Evolutionary conservation across 768 basidiomycete species (phyloP), one percentile per base, ranked within the genome.

Genomic region (Saitozyma sp.): DNA sequence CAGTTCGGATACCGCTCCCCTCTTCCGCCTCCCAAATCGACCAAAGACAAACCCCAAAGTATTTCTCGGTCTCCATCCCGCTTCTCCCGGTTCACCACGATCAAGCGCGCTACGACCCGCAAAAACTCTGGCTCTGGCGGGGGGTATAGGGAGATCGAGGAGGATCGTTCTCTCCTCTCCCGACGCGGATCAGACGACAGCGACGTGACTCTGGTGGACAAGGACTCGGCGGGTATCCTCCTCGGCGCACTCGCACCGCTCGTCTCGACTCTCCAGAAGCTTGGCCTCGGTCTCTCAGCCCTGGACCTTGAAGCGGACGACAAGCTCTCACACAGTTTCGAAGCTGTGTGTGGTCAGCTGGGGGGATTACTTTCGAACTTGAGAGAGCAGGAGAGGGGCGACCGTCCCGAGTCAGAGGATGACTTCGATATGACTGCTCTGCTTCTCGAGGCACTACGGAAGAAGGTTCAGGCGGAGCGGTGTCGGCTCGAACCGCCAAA

Each of bases 391-490:
- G 50, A 56, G 37, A 13, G 58, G 16, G 60, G 40, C 5, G 65
- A 67, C 29, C 37, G 51, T 19, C 5, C 29, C 29, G 38, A 3
- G 51, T 17, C 38, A 8, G 51, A 62, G 13, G 48, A 58, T 20
- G 69, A 67, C 29, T n/a, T 49, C 5, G 69, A 65, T 20, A 73
- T 73, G 71, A 54, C 62, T 8, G 8, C 57, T 14, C 54, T 73
- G 9, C 45, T 73, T 41, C 53, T 70, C 17, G 29, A 46, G 16
- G 68, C 71, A 1, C 49, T 73, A 16, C 57, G 48, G 13, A 64
- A 53, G 48, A 73, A 73, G 43, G 65, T 73, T 37, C n/a, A 70
- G 45, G 37, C 55, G 14, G 71, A 73, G 46, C 39, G 38, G 4
- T 29, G 10, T 11, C 56, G 55, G 20, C 29, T 29, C 29, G 29